A percentile compares a stretch with the other conserved stretches of the same genome.
Evolutionary conservation across 2,329 filamentous ascomycete genomes (phyloP).

Genomic region (Colletotrichum sp.): DNA sequence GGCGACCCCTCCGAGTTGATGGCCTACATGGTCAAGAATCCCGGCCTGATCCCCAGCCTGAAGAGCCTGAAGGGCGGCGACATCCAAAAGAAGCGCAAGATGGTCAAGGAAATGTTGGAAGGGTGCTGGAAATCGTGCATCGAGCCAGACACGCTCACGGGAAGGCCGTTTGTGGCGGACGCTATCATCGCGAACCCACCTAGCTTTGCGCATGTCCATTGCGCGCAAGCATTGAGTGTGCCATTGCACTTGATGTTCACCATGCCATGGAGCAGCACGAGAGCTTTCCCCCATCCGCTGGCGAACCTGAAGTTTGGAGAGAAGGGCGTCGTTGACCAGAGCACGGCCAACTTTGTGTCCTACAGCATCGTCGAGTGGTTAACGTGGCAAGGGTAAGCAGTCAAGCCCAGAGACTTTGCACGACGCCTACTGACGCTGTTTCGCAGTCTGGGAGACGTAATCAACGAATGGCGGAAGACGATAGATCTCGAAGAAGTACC

Average conservation of each 20-base stretch:
- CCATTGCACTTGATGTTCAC: slow-evolving; percentile 56
- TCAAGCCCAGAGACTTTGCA: rapidly evolving
- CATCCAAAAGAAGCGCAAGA: slow-evolving; percentile 28
- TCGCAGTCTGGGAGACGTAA: slow-evolving; percentile 68
- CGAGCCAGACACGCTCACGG: slow-evolving; percentile 17
- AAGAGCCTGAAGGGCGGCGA: slow-evolving; percentile 29
- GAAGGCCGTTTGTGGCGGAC: slow-evolving; percentile 50
- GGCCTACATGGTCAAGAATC: slow-evolving; percentile 35
- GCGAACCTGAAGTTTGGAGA: slow-evolving; percentile 71
- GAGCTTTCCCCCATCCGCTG: slow-evolving; percentile 74
- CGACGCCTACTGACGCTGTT: not conserved
- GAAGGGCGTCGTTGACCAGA: slow-evolving; percentile 50
- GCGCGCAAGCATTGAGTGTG: slow-evolving; percentile 47
- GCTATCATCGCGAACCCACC: slow-evolving; percentile 58
- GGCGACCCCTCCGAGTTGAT: slow-evolving; percentile 53
- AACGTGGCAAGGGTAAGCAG: slow-evolving; percentile 70
- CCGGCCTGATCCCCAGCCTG: slow-evolving; percentile 31
- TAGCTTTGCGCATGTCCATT: slow-evolving; percentile 54
- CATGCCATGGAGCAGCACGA: slow-evolving; percentile 79
- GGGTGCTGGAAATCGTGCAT: slow-evolving; percentile 31
- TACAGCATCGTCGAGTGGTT: slow-evolving; percentile 78
- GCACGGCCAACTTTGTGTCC: slow-evolving; percentile 72
- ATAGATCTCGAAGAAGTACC: slow-evolving; percentile 71
- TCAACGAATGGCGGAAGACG: slow-evolving; percentile 74
- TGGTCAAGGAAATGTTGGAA: slow-evolving; percentile 27